These are phyloP conservation scores for Phialophora tarda DNA, from an alignment of 2,329 filamentous ascomycete species.

Conservation along the genomic window DNA sequence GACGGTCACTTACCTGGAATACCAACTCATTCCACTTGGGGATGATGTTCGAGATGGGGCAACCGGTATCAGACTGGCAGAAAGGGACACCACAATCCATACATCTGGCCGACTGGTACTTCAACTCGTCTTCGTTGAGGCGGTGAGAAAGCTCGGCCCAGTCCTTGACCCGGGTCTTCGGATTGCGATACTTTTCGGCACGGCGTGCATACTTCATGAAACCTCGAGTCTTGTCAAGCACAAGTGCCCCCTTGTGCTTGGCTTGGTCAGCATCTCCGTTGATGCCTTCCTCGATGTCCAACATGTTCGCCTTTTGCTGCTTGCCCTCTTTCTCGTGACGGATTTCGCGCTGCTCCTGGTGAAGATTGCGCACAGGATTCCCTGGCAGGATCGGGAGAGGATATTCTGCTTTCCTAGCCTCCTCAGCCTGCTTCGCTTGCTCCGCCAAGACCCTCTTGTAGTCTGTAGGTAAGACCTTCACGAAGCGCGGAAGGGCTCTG, in stretches of 20 bases:
- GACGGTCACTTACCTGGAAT: constrained; percentile 44
- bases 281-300: constrained; percentile 91
- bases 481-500: constrained; percentile 83
- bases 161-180: constrained; percentile 83
- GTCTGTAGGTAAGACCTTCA: constrained; percentile 92
- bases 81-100: constrained; percentile 99
- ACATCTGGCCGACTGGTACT: constrained; percentile 94
- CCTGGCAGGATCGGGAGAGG: constrained; percentile 77
- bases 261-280: constrained; percentile 76
- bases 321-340: constrained; percentile 66
- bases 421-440: constrained; percentile 82
- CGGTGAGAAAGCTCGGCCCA: constrained; percentile 90
- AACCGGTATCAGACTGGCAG: constrained; percentile 94
- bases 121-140: constrained; percentile 90
- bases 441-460: constrained; percentile 93
- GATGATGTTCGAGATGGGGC: constrained; percentile 96
- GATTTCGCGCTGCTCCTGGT: constrained; percentile 61
- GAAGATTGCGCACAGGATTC: constrained; percentile 60
- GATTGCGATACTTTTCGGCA: constrained; percentile 87
- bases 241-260: constrained; percentile 86
- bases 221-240: constrained; percentile 95
- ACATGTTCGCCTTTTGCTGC: constrained; percentile 72
- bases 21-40: constrained; percentile 94
- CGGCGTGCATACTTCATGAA: constrained; percentile 98
- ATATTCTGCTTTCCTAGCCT: constrained; percentile 83